A percentile compares a stretch with the other conserved stretches of the same genome.
These are phyloP conservation scores for Arthroderma sp. DNA, from an alignment of 2,329 filamentous ascomycete genomes.

Conservation along the genomic window DNA sequence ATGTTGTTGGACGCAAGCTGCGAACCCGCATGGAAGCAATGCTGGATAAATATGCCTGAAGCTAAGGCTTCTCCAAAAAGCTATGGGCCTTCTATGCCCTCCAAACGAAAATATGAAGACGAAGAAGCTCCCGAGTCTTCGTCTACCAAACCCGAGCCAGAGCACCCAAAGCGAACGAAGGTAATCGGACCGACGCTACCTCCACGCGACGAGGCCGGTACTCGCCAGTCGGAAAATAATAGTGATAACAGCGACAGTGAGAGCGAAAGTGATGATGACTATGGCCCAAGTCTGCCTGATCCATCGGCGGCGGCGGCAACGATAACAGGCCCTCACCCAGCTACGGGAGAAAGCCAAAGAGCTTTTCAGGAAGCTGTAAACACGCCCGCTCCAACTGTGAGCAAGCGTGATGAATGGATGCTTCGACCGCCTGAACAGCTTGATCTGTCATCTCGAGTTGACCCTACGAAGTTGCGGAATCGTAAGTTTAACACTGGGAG, in stretches of 20 bases:
- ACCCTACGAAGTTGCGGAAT: constrained; percentile 68
- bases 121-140: background rate
- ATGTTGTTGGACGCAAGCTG: no score
- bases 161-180: constrained; percentile 32
- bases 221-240: constrained; percentile 5
- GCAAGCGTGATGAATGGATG: constrained; percentile 75
- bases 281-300: constrained; percentile 21
- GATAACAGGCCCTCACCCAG: background rate
- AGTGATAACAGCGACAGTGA: constrained; percentile 20
- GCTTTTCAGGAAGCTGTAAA: constrained; percentile 15
- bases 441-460: constrained; percentile 47
- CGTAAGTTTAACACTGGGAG: constrained; percentile 68
- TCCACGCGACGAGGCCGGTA: constrained; percentile 21
- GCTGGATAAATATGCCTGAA: no score
- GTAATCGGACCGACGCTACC: constrained; percentile 42
- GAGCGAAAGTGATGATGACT: constrained; percentile 24
- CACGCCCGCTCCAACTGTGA: constrained; percentile 23
- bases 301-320: constrained; percentile 1
- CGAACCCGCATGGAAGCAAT: no score
- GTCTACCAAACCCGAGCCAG: background rate
- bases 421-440: constrained; percentile 48
- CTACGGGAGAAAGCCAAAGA: background rate
- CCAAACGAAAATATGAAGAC: constrained; percentile 5
- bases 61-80: no score
- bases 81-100: constrained; percentile 1